Base-by-base conservation (phyloP, 2,329 filamentous ascomycete genomes). In the Knoxdaviesia proteae region DNA sequence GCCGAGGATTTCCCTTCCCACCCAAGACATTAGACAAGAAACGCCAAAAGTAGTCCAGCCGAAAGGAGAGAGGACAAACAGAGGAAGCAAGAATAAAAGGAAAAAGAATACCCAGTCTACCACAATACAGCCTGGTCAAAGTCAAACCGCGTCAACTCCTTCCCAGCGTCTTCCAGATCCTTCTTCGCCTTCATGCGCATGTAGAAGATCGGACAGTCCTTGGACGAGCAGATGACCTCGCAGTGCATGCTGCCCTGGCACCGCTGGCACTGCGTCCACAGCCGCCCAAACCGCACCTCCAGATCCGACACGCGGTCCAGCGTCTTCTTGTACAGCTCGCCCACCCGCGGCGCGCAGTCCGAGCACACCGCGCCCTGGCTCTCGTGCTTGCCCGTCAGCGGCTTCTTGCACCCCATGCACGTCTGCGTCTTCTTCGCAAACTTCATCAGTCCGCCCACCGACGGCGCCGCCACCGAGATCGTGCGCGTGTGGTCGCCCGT, bases 131-230 rank as follows among this genome's bases (percentile, higher is more conserved):
- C 78, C 52, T 76, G 73, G 60, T 94, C 87, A 49, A 77, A 72
- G 61, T 98, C 90, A 61, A 98, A 98, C 52, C 90, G 68, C 51
- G 72, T 72, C 53, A 98, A 60, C 59, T 98, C 90, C 63, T 84
- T 92, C 45, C 87, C 84, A 2, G 79, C 80, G 62, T 98, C 90
- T 59, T 96, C 88, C 36, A 96, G 77, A 58, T 98, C 90, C 67
- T 98, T 98, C 71, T 94, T 93, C 33, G 88, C 88, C 69, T 98
- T 98, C 90, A 98, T 98, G 5, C 90, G 77, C 90, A 98, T 98
- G 60, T 98, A 98, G 61, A 98, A 98, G 54, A 98, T 98, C 1
- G 90, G 90, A 56, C 90, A 98, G 64, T 98, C 90, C 58, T 86
- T 82, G 57, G 80, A 88, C 48, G 80, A 87, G 65, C 90, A 98